A percentile compares a stretch with the other conserved stretches of the same genome.
Conservation (phyloP, 495 filamentous ascomycete species). For the Trypethelium eluteriae region DNA sequence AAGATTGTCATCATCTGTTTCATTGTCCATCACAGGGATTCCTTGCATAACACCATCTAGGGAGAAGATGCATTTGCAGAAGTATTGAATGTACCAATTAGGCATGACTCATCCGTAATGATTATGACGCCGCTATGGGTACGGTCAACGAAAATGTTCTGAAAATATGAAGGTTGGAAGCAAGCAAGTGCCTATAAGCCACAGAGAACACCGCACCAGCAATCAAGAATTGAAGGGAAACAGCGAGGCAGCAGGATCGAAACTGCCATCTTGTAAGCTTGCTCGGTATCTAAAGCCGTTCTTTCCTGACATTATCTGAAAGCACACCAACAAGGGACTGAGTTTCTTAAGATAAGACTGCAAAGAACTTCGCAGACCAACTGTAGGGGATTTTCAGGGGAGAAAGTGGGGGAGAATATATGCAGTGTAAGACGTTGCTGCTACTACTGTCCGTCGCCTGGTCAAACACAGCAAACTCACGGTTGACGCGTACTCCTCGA, state of each 20-base stretch:
- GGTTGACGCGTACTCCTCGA: no score
- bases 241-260: not conserved
- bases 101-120: not conserved
- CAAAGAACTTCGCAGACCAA: no score
- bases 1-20: not conserved
- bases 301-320: no score
- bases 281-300: no score
- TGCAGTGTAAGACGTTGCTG: no score
- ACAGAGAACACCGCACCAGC: not conserved
- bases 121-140: not conserved
- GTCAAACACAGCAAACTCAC: no score
- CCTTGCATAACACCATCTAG: not conserved
- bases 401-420: no score
- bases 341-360: no score
- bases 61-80: conserved; percentile 5
- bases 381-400: no score
- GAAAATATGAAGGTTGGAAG: not conserved
- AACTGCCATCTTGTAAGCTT: no score
- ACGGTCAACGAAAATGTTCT: not conserved
- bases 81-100: not conserved
- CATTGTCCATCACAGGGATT: not conserved
- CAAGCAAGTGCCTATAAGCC: not conserved
- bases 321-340: no score
- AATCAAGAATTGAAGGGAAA: not conserved
- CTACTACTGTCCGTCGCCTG: no score